Evolutionary conservation across 1,139 yeast genomes (phyloP), one percentile per base, ranked within the genome.

Genomic region (Blastobotrys buckinghamii): DNA sequence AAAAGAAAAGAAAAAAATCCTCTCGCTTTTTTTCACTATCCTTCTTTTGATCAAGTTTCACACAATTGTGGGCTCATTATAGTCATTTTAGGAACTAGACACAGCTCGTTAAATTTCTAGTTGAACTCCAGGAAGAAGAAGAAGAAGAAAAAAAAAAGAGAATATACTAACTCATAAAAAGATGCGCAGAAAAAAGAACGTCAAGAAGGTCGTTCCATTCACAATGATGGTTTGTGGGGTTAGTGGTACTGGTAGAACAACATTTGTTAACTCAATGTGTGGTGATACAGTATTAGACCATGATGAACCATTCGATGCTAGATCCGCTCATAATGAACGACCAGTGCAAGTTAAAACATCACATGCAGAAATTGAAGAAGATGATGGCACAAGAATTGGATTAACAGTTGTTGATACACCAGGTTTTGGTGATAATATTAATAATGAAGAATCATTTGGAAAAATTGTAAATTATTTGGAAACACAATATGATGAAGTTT

Each of bases 401-500:
- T 51, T 62, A 41, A 79, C 67, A 63, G 82, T 90, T 44, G 79
- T 90, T 52, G 89, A 89, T 55, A 79, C 96, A 26, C 94, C 92
- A 16, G 90, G 89, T 33, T 87, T 85, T 70, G 95, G 95, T 53
- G 85, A 82, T 59, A 77, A 75, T 54, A 72, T 84, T 59, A 81
- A 79, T 61, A 82, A 81, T 68, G 71, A 78, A 30, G 81, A 80
- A 56, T 75, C 87, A 59, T 85, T 84, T 62, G 75, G 74, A 38
- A 85, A 84, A 57, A 82, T 89, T 54, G 80, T 82, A 49, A 79
- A 79, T 54, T 88, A 81, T 65, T 72, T 89, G 57, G 89, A 84
- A 61, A 88, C 83, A 63, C 96, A 89, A 66, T 88, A 84, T 65
- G 97, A 90, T 68, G 89, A 87, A 61, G 90, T 89, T 43, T 73